Evolutionary conservation across 176 grass and related monocot genomes (phyloP), one percentile per base, ranked within the genome.

Genomic region (Rhynchospora tenuis): DNA sequence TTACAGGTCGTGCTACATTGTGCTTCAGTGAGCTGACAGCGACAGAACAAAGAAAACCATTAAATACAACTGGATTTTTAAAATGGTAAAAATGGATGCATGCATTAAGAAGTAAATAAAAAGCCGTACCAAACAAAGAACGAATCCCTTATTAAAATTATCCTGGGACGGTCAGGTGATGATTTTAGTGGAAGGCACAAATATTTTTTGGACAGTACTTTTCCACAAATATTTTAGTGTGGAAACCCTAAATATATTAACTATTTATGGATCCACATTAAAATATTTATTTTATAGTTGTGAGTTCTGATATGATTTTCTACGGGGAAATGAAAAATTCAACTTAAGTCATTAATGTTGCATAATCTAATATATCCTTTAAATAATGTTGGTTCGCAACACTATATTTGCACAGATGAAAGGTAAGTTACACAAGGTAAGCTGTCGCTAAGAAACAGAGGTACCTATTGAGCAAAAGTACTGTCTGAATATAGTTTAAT

Each of bases 131-230:
- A 13, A 48, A 48, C 7, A 73, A 38, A 15, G 17, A 31, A 50
- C 6, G 44, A 48, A 47, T 27, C 22, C 26, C 44, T 48, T 73
- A 73, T n/a, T 48, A 73, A 48, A 73, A 50, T 26, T 50, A 73
- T 50, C 45, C 24, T 73, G 70, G 20, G 70, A 23, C n/a, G 70
- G 70, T 12, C 50, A 24, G 43, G 11, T 50, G 20, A 51, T 26
- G 45, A 3, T 74, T 27, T 76, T 76, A 76, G 48, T 55, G 73
- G 73, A 76, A 76, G 73, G 6, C 24, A 55, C 47, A 75, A 13
- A 29, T 65, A 74, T 50, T 24, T 75, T 26, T 16, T 50, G 33
- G 33, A 38, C 33, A 4, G 33, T 38, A 38, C 33, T 38, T 38
- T 38, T 38, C 33, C 33, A 38, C 33, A 38, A 38, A 38, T 38